Percentiles rank a stretch among this genome's conserved stretches.
phyloP scores from a whole-genome alignment of 2,329 filamentous ascomycete species.

The Scedosporium apiospermum region DNA sequence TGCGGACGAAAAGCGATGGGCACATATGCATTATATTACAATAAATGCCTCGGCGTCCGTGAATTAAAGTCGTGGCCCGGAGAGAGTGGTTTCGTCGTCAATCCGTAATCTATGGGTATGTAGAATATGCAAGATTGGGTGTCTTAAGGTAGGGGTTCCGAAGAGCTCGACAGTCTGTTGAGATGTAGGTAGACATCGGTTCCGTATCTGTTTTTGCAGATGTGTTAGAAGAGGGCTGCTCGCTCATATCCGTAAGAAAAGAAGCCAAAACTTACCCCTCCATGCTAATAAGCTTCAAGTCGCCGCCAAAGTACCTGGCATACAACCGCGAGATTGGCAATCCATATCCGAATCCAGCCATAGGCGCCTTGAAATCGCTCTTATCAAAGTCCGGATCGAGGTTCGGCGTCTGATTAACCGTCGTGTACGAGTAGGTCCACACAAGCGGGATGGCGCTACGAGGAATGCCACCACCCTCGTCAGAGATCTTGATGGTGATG shows the following conservation, averaged over 20 bases:
- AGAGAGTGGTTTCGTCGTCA: neutral
- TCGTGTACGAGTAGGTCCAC: constrained; percentile 99
- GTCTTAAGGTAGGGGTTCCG: constrained; percentile 83
- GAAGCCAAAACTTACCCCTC: constrained; percentile 63
- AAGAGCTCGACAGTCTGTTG: constrained; percentile 89
- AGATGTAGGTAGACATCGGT: constrained; percentile 98
- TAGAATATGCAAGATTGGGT: neutral
- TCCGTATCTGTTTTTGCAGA: constrained; percentile 58
- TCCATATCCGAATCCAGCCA: constrained; percentile 98
- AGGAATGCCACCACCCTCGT: constrained; percentile 94
- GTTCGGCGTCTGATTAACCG: constrained; percentile 89
- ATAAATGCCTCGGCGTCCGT: too few relatives aligned
- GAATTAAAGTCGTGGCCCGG: neutral
- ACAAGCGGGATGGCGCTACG: constrained; percentile 88
- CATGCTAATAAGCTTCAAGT: constrained; percentile 97
- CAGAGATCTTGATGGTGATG: constrained; percentile 96
- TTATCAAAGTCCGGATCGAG: constrained; percentile 97
- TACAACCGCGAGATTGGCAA: constrained; percentile 90
- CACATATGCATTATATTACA: too few relatives aligned
- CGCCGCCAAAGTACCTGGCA: constrained; percentile 93
- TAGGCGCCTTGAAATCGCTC: constrained; percentile 97
- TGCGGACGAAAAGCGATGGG: too few relatives aligned
- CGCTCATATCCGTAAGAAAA: neutral
- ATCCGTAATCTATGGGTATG: neutral
- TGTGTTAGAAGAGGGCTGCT: constrained; percentile 11